Evolutionary conservation across 2,329 filamentous ascomycete genomes (phyloP).

Genomic region (Trichophyton benhamiae): DNA sequence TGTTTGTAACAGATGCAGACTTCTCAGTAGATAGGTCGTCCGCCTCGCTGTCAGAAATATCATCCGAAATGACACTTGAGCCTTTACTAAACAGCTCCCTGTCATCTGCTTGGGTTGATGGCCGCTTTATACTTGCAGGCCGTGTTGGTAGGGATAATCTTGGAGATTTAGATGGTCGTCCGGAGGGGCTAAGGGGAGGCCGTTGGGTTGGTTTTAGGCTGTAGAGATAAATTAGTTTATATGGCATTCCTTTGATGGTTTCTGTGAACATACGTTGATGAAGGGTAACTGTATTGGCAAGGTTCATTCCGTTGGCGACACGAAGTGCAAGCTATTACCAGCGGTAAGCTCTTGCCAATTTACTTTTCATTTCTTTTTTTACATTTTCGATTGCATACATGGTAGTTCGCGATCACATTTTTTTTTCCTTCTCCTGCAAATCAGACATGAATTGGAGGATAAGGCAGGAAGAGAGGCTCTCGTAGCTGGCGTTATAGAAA

Average conservation of each 20-base stretch:
- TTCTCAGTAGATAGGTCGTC: background rate
- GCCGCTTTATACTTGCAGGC: background rate
- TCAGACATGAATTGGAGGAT: background rate
- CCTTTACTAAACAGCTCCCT: too few relatives aligned
- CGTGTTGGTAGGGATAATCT: background rate
- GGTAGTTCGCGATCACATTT: conserved; percentile 10
- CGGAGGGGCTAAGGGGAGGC: background rate
- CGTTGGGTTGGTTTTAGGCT: background rate
- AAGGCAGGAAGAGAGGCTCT: background rate
- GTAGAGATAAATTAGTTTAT: background rate
- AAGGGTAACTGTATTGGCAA: background rate
- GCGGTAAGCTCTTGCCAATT: background rate
- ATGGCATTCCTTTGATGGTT: background rate
- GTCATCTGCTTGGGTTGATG: background rate
- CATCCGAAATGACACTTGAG: background rate
- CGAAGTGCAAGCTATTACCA: conserved; percentile 4
- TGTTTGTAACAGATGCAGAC: background rate
- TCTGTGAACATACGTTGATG: conserved; percentile 1
- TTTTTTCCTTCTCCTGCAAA: conserved; percentile 9
- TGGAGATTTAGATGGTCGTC: background rate
- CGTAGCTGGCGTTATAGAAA: background rate
- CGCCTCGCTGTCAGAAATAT: background rate
- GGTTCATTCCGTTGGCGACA: background rate
- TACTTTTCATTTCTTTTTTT: background rate
- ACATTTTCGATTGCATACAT: conserved; percentile 1